Conservation (phyloP, 495 filamentous ascomycete genomes). For the Aspergillus taichungensis region DNA sequence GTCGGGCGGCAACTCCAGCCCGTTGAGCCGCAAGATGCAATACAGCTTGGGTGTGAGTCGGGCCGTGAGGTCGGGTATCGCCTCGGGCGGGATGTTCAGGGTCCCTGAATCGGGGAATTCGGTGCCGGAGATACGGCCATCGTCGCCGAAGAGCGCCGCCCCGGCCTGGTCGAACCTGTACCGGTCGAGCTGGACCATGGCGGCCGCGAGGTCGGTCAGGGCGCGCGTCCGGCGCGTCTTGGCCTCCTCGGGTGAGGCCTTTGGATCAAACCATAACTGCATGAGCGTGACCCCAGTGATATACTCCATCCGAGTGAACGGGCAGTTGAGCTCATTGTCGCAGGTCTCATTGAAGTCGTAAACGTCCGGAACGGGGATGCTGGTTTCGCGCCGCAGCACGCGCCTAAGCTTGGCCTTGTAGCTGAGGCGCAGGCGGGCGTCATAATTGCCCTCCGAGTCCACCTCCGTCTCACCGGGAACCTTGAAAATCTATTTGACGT, state of each 20-base stretch:
- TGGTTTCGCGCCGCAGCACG: neutral
- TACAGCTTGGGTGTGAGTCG: no score
- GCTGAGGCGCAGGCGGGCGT: no score
- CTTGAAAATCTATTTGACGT: no score
- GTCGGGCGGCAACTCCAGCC: no score
- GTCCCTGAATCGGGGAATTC: no score
- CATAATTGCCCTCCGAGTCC: no score
- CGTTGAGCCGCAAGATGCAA: no score
- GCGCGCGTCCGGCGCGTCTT: conserved; percentile 8
- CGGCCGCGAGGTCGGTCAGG: conserved; percentile 13
- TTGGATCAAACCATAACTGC: neutral
- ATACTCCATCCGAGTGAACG: neutral
- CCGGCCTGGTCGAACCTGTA: conserved; percentile 14
- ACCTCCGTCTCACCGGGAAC: no score
- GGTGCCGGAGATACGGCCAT: neutral
- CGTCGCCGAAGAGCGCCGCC: conserved; percentile 6
- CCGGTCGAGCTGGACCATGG: conserved; percentile 20
- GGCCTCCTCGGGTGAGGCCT: neutral
- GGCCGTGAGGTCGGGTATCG: no score
- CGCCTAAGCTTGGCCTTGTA: neutral
- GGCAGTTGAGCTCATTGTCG: neutral
- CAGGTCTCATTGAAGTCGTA: neutral
- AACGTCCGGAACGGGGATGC: neutral
- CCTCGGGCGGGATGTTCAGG: no score
- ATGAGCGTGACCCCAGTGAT: neutral